Evolutionary conservation across 768 basidiomycete species (phyloP), one percentile per base, ranked within the genome.

Genomic region (Pulveroboletus ravenelii): DNA sequence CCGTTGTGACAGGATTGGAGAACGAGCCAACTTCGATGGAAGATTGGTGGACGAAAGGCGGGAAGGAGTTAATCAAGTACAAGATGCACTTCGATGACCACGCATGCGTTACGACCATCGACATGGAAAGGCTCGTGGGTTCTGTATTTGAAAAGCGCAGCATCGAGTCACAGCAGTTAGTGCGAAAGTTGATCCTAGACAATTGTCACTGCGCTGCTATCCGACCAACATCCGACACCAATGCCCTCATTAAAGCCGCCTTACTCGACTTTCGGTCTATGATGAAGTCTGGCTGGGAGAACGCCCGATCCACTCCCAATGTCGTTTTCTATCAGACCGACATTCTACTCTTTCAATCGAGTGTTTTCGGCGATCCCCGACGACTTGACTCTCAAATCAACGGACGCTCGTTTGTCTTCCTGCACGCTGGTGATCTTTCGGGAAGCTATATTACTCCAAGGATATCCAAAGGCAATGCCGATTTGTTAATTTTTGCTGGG

Each of bases 71-170:
- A 45, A 58, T 53, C 38, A 50, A 41, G 27, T 57, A 68, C 42
- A 62, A 62, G 27, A 77, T 76, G 61, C 48, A 52, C 37, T 74
- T 74, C n/a, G 52, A 63, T 17, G 68, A 61, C 8, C 66, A 72
- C n/a, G 76, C 72, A 15, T 76, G 76, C 50, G 64, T 76, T 45
- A 75, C 73, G 3, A 69, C 73, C 18, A 60, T 69, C 13, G 52
- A 54, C 36, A 52, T 45, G 54, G n/a, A 31, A 9, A 59, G 45
- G 32, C n/a, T 48, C 29, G 39, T 8, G n/a, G 52, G 55, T 29
- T 49, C 56, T 13, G 51, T 56, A 10, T 62, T 64, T 9, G 40
- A 54, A 47, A 50, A 44, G 3, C 64, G 63, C 30, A 49, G 56
- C 34, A 36, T 37, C 13, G 13, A 53, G 34, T 69, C 69, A 10